A percentile compares a stretch with the other conserved stretches of the same genome.
Conservation (phyloP, 2,329 filamentous ascomycete species). For the Hymenoscyphus scutula region DNA sequence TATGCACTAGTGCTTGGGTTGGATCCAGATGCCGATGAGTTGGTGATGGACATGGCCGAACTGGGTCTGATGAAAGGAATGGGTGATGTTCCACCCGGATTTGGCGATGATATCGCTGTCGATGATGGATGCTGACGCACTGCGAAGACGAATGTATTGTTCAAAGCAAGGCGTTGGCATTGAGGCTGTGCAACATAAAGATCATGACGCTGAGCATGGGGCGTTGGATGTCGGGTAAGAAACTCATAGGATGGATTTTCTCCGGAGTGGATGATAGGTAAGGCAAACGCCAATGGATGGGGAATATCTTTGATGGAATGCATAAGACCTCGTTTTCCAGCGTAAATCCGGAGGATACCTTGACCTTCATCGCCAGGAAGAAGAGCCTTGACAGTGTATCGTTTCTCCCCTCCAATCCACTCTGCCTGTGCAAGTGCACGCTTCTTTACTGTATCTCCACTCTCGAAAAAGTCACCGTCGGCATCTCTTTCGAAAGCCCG, state of each 20-base stretch:
- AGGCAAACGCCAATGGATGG: slow-evolving; percentile 80
- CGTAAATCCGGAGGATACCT: slow-evolving; percentile 85
- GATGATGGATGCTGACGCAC: slow-evolving; percentile 87
- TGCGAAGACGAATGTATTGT: slow-evolving; percentile 97
- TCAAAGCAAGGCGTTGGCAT: slow-evolving; percentile 80
- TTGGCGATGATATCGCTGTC: slow-evolving; percentile 41
- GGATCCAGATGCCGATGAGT: slow-evolving; percentile 55
- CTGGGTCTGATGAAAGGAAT: slow-evolving; percentile 60
- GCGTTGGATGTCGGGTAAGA: slow-evolving; percentile 87
- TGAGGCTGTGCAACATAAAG: slow-evolving; percentile 97
- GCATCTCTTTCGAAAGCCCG: slow-evolving; percentile 74
- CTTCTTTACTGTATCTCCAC: slow-evolving; percentile 81
- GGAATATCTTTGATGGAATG: slow-evolving; percentile 96
- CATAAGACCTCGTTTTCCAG: slow-evolving; percentile 92
- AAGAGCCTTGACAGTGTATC: slow-evolving; percentile 89
- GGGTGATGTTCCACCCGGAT: slow-evolving; percentile 43
- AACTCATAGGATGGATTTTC: slow-evolving; percentile 96
- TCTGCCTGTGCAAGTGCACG: slow-evolving; percentile 86
- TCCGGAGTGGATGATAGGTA: slow-evolving; percentile 88
- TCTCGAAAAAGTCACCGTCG: slow-evolving; percentile 93
- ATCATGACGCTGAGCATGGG: slow-evolving; percentile 95
- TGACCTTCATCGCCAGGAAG: slow-evolving; percentile 89
- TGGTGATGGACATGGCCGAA: slow-evolving; percentile 64
- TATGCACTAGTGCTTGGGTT: slow-evolving; percentile 53
- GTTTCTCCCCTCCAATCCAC: slow-evolving; percentile 83